Base-by-base conservation (phyloP, 306 rosid genomes). In the Gastrolobium villosum region DNA sequence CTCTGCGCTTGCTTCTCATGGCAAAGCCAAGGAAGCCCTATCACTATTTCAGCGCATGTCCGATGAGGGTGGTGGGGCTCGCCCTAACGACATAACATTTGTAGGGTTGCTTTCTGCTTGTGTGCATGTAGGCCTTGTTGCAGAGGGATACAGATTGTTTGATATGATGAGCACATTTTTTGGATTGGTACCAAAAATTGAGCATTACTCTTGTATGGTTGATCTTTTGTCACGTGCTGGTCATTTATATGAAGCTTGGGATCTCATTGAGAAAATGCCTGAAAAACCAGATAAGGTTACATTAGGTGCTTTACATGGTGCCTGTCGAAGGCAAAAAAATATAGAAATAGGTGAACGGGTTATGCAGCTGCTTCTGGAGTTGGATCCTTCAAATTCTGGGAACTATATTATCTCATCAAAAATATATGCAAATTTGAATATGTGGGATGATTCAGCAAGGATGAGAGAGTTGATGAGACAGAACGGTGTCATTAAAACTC, bases 1-100 rank as follows among this genome's bases (percentile, higher is more conserved):
- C 63, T 89, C 99, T 82, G 97, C 97, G 7, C 92, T 92, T 86
- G 99, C 97, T 80, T 90, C 88, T 83, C 96, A 94, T 77, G 99
- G 97, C 10, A 83, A 82, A 84, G 97, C 97, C 20, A 52, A 76
- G 83, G 97, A 92, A 60, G 95, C 97, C 54, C 63, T 94, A 11
- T 68, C 89, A 70, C 78, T 92, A 26, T 94, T 94, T 79, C 57
- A 89, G 76, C 73, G 90, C 63, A 89, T 94, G 97, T 80, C 86
- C 37, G 62, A 78, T 31, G 96, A 92, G 30, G 90, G 87, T 62
- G 92, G 79, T 37, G 76, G 83, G 70, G 85, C 90, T 31, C 46
- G 56, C 11, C 97, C 98, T 6, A 87, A 94, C 78, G 97, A 89
- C 70, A 92, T 94, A 84, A 92, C 99, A 32, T 92, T 94, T 85